Base-by-base conservation (phyloP, 495 filamentous ascomycete species). In the Gamarada debralockiae region DNA sequence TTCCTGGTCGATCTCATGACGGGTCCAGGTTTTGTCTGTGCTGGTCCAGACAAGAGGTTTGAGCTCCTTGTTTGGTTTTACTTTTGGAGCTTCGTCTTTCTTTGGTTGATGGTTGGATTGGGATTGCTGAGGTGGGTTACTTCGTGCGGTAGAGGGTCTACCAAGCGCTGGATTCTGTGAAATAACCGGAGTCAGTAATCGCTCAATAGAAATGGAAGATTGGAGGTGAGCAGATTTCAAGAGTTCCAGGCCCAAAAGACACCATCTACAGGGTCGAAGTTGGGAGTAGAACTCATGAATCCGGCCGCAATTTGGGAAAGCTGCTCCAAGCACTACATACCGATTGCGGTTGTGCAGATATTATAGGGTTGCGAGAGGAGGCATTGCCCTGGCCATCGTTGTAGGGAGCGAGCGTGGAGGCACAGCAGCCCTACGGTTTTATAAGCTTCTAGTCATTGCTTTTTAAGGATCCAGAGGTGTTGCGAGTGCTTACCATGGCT, bases 11-110 rank as follows among this genome's bases (percentile, higher is more conserved):
- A 81, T 44, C 4, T 71, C 58, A 13, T 60, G 42, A 0, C 67
- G 68, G 0, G 76, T 76, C 77, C 77, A 81, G 0, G 53, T 44
- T 12, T 65, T 63, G 14, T 39, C 12, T n/a, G 33, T 47, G 48
- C 74, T 70, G 10, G 62, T 64, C 78, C 78, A 81, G 59, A 77
- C 75, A 45, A 76, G 75, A 41, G 74, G 70, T 27, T 48, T 55
- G 2, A 63, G 53, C 15, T 29, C 10, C 27, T 29, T 29, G 27
- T 29, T 29, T 29, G 27, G 27, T 29, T 29, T 29, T 5, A 29
- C 27, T 5, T 4, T 10, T 29, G 27, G 27, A 29, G 27, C 10
- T 29, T 29, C 10, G 27, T 29, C 27, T 29, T 5, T 4, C 27
- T 10, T 29, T 29, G 4, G 27, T 29, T n/a, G n/a, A n/a, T 29